Conservation (phyloP, 257 asterid genomes). For the Ilex aquifolium region DNA sequence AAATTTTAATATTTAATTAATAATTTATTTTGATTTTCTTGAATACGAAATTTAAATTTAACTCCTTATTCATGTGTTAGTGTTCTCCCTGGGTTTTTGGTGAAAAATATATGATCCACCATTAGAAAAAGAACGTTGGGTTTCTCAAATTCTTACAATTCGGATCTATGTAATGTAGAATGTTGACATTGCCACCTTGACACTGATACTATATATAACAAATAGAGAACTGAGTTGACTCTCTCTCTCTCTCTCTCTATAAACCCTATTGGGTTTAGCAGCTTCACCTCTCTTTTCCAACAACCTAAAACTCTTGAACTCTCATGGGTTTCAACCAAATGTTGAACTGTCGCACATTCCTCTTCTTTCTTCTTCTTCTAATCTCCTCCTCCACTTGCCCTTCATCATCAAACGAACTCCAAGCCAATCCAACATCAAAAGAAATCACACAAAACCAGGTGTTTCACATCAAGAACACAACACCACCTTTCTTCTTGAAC, state of each 20-base stretch:
- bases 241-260: background rate
- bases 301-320: constrained; percentile 10
- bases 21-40: too few relatives aligned
- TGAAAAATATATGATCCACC: too few relatives aligned
- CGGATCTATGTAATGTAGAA: constrained; percentile 41
- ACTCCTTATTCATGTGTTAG: too few relatives aligned
- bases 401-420: background rate
- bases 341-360: constrained; percentile 8
- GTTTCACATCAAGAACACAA: constrained; percentile 21
- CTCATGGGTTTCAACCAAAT: constrained; percentile 12
- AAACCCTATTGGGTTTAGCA: background rate
- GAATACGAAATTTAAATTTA: too few relatives aligned
- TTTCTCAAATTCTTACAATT: constrained; percentile 15
- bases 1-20: too few relatives aligned
- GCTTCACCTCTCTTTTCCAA: background rate
- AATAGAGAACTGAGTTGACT: background rate
- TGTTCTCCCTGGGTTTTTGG: too few relatives aligned
- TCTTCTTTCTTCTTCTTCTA: constrained; percentile 14
- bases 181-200: constrained; percentile 32
- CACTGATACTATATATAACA: background rate
- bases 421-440: background rate
- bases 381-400: constrained; percentile 18
- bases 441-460: constrained; percentile 4
- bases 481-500: constrained; percentile 15
- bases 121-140: constrained; percentile 4